These are phyloP conservation scores for Sphaerobolus stellatus DNA, from an alignment of 1,284 basidiomycete species.

Conservation along the genomic window DNA sequence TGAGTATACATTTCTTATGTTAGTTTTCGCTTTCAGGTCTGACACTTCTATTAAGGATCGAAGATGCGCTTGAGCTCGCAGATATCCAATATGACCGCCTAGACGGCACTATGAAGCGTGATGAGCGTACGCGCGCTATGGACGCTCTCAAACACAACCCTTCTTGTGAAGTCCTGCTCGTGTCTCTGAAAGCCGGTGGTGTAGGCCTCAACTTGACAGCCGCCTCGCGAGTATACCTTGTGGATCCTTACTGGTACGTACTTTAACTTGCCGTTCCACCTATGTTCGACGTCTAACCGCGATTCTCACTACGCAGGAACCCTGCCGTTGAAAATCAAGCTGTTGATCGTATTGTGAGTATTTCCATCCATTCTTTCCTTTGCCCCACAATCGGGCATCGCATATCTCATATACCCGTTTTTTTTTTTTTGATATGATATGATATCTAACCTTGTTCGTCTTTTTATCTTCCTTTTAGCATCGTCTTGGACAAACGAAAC, in stretches of 20 bases:
- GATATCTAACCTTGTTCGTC: background rate
- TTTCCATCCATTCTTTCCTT: conserved; percentile 10
- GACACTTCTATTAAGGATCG: conserved; percentile 53
- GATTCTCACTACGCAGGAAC: conserved; percentile 59
- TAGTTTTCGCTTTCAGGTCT: conserved; percentile 1
- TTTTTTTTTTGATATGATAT: conserved; percentile 17
- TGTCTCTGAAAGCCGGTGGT: conserved; percentile 95
- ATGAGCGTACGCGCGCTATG: conserved; percentile 88
- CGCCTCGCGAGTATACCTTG: conserved; percentile 89
- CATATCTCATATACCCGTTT: too few species aligned
- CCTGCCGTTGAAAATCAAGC: conserved; percentile 97
- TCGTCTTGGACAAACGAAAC: conserved; percentile 88
- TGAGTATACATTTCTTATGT: conserved; percentile 36
- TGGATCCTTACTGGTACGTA: conserved; percentile 91
- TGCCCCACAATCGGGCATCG: too few species aligned
- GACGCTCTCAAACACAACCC: conserved; percentile 85
- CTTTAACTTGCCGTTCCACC: background rate
- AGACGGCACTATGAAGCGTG: conserved; percentile 96
- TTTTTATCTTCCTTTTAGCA: conserved; percentile 51
- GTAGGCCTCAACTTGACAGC: conserved; percentile 93
- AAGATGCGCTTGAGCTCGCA: conserved; percentile 82
- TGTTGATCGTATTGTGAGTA: conserved; percentile 82
- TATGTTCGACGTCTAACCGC: conserved; percentile 8
- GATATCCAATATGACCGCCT: conserved; percentile 86
- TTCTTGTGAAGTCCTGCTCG: conserved; percentile 86